Base-by-base conservation (phyloP, 352 stramenopile genomes). In the Phytophthora palmivora region DNA sequence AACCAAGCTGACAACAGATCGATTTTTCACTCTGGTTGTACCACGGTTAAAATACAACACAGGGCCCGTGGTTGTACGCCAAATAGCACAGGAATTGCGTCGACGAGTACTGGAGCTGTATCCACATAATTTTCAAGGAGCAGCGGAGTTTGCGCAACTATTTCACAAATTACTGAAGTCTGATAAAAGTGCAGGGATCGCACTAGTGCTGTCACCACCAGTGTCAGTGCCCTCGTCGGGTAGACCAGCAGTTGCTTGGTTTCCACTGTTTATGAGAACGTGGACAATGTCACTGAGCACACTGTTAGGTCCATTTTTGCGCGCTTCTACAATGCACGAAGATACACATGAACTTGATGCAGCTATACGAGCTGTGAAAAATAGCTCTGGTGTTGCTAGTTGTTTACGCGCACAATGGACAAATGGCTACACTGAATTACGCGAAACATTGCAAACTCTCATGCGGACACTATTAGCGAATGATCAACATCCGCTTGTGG, bases 261-360 rank as follows among this genome's bases (percentile, higher is more conserved):
- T 82, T 32, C 73, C 73, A 2, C 44, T 73, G 18, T 78, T 79
- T 46, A 78, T 75, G 54, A 62, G 69, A 14, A 74, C 70, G 24
- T 78, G 72, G 74, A 78, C 72, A 8, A 76, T 89, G 52, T 78
- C 79, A 11, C 36, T 80, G 33, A 81, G 76, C 55, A 86, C 85
- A 37, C 64, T 89, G 28, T 36, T 93, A 11, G 84, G 84, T 0
- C 78, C 82, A 43, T 80, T 93, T 60, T 65, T 93, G 26, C 76
- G 84, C 12, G 80, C 72, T 41, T 87, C 79, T 14, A 89, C 74
- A n/a, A 84, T 93, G 64, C 74, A 79, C 1, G 74, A 91, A 26
- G 79, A 89, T 18, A 70, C 70, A 6, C 70, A 76, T 9, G 72
- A 81, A 28, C 73, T 87, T n/a, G 74, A 82, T 37, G 43, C 78